Evolutionary conservation across 345 rosid species (phyloP).

Genomic region (Dimocarpus longan): DNA sequence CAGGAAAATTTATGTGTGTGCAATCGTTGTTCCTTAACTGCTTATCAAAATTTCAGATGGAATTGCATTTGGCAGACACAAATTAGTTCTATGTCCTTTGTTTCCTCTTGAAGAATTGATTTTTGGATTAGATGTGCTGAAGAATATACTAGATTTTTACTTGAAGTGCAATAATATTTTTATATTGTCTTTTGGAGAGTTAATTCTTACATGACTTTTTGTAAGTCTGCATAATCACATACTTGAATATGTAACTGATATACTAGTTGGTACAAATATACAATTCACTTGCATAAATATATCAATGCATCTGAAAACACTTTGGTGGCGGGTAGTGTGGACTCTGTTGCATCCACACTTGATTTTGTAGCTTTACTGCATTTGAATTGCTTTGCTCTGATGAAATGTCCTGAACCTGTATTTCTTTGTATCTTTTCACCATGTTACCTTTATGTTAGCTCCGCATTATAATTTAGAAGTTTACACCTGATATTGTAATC

Average conservation of each 20-base stretch:
- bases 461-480: neutral
- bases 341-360: neutral
- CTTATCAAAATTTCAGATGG: neutral
- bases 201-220: neutral
- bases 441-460: neutral
- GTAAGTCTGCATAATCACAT: neutral
- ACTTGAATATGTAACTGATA: neutral
- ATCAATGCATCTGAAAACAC: neutral
- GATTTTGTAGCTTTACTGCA: neutral
- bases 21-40: neutral
- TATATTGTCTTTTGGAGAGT: neutral
- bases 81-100: neutral
- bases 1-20: neutral
- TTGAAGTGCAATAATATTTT: neutral
- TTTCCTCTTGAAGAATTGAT: neutral
- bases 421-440: neutral
- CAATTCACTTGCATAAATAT: neutral
- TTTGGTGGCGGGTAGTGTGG: neutral
- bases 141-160: neutral
- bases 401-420: neutral
- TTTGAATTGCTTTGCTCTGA: neutral
- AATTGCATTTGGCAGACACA: neutral
- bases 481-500: slow-evolving; percentile 8
- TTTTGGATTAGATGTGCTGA: neutral
- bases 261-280: neutral